Evolutionary conservation across 495 filamentous ascomycete species (phyloP).

Genomic region (Podospora sp.): DNA sequence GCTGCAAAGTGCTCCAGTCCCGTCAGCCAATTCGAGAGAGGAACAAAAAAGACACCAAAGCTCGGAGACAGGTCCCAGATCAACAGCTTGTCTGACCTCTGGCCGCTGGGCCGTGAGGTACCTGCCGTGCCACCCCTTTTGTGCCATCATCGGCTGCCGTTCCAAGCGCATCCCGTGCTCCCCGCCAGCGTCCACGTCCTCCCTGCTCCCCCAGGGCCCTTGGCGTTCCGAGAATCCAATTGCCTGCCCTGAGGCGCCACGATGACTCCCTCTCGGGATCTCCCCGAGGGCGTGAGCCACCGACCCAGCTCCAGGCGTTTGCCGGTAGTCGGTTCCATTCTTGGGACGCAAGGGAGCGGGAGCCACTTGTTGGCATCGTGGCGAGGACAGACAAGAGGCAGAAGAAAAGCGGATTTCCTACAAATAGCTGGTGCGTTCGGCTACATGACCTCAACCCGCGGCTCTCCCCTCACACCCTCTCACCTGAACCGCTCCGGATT

Average conservation of each 20-base stretch:
- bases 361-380: not conserved
- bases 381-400: not conserved
- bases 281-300: not conserved
- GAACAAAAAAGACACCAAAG: slow-evolving; percentile 1
- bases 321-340: not conserved
- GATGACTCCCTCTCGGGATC: not conserved
- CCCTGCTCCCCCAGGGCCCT: not conserved
- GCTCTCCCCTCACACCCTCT: slow-evolving; percentile 1
- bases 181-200: not conserved
- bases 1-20: not conserved
- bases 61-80: slow-evolving; percentile 9
- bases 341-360: not conserved
- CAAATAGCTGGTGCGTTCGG: slow-evolving; percentile 11
- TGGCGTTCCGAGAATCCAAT: not conserved
- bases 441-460: not conserved
- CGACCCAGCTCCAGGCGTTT: not conserved
- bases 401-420: not conserved
- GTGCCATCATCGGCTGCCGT: not conserved
- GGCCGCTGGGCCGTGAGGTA: not conserved
- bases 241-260: not conserved
- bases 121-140: not conserved
- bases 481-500: slow-evolving; percentile 26
- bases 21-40: slow-evolving; percentile 7
- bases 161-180: not conserved
- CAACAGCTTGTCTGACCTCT: slow-evolving; percentile 11